Percentiles rank a stretch among this genome's conserved stretches.
These are phyloP conservation scores for Colletotrichum sp. DNA, from an alignment of 2,329 filamentous ascomycete genomes.

Conservation along the genomic window DNA sequence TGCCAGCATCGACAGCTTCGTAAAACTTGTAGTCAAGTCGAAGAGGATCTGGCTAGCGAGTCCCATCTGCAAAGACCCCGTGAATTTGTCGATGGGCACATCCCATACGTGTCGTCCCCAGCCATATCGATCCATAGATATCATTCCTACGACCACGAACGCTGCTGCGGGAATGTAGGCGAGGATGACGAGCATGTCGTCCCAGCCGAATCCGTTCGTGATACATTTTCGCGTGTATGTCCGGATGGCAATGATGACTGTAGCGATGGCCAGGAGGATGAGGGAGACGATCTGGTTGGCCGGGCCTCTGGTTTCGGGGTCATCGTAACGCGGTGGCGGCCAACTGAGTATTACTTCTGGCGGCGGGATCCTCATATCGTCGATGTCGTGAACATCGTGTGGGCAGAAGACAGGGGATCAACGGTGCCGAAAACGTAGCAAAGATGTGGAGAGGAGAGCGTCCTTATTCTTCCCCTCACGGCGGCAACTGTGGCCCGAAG, in stretches of 20 bases:
- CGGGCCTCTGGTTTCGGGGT: constrained; percentile 36
- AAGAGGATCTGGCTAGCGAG: constrained; percentile 41
- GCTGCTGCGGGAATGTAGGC: constrained; percentile 39
- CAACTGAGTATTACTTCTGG: constrained; percentile 28
- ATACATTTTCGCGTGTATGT: constrained; percentile 38
- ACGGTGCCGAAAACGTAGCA: background rate
- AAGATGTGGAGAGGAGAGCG: background rate
- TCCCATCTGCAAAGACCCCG: constrained; percentile 30
- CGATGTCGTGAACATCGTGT: constrained; percentile 9
- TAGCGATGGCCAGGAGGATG: constrained; percentile 31
- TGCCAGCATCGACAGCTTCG: constrained; percentile 46
- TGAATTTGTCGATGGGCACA: constrained; percentile 25
- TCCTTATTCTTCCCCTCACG: background rate
- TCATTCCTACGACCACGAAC: constrained; percentile 34
- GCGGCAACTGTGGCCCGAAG: background rate
- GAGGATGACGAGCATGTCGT: constrained; percentile 40
- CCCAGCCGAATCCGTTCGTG: constrained; percentile 38
- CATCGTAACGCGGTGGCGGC: constrained; percentile 35
- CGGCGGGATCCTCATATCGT: constrained; percentile 25
- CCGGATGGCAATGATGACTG: constrained; percentile 35
- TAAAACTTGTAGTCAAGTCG: constrained; percentile 40
- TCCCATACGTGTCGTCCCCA: constrained; percentile 41
- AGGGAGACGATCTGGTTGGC: constrained; percentile 30
- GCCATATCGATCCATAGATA: constrained; percentile 29
- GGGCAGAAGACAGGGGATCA: background rate